Percentiles rank a stretch among this genome's conserved stretches.
phyloP scores from a whole-genome alignment of 2,329 filamentous ascomycete genomes.

The Chlorencoelia australis region DNA sequence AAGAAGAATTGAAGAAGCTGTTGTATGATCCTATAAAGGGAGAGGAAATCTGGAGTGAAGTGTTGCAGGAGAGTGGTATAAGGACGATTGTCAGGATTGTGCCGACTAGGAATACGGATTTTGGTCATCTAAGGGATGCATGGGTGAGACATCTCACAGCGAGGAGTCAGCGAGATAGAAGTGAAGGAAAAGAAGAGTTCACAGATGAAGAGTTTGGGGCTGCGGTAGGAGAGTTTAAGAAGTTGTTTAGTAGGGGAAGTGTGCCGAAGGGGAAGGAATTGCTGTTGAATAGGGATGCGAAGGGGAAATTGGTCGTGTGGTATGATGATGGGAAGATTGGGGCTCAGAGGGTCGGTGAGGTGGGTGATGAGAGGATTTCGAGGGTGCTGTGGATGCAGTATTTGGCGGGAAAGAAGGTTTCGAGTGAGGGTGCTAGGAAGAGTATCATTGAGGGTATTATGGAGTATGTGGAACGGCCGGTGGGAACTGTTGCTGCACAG shows the following conservation, averaged over 20 bases:
- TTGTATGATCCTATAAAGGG: constrained; percentile 62
- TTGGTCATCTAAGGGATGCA: constrained; percentile 82
- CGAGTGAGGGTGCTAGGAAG: constrained; percentile 69
- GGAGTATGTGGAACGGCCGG: constrained; percentile 76
- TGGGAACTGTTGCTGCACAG: constrained; percentile 77
- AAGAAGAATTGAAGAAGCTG: constrained; percentile 56
- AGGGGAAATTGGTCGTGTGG: constrained; percentile 57
- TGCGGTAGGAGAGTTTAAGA: constrained; percentile 69
- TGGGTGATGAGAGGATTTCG: constrained; percentile 71
- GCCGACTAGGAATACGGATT: constrained; percentile 89
- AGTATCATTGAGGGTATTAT: constrained; percentile 83
- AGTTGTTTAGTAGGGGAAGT: constrained; percentile 68
- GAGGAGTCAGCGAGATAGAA: constrained; percentile 45
- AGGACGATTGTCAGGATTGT: constrained; percentile 73
- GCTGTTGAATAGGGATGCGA: constrained; percentile 55
- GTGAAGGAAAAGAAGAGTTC: constrained; percentile 41
- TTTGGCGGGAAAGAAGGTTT: constrained; percentile 75
- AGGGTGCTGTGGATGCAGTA: constrained; percentile 84
- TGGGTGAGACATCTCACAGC: constrained; percentile 79
- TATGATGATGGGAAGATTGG: constrained; percentile 47
- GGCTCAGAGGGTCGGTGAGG: constrained; percentile 53
- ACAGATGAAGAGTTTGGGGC: constrained; percentile 67
- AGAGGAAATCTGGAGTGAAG: constrained; percentile 62
- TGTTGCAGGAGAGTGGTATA: constrained; percentile 58
- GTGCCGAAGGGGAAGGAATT: constrained; percentile 75